Conservation (phyloP, 208 protist species). For the Acanthamoeba royreba region DNA sequence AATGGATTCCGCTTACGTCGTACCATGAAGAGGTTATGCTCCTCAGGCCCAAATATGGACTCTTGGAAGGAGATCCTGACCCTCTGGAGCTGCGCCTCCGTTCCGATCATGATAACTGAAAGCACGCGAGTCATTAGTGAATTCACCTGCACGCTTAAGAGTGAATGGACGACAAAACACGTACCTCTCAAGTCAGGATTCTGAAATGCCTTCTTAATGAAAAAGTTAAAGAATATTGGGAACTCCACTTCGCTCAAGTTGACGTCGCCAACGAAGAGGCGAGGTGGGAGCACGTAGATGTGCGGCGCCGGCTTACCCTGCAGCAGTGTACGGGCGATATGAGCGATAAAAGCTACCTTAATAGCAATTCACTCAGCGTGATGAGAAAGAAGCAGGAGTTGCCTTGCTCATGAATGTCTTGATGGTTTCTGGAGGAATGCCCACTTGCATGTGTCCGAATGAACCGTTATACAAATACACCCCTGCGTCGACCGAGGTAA, state of each 20-base stretch:
- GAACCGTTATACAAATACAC: not conserved
- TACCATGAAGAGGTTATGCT: conserved; percentile 47
- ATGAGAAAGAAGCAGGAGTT: not conserved
- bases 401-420: conserved; percentile 62
- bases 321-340: too few relatives aligned
- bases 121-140: too few relatives aligned
- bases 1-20: too few relatives aligned
- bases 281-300: conserved; percentile 60
- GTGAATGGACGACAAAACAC: too few relatives aligned
- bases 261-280: conserved; percentile 45
- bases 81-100: conserved; percentile 33
- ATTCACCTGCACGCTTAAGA: too few relatives aligned
- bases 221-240: conserved; percentile 69
- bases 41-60: conserved; percentile 59
- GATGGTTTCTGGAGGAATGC: conserved; percentile 76
- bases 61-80: conserved; percentile 56
- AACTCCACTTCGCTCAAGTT: conserved; percentile 66
- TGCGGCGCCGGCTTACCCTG: conserved; percentile 36
- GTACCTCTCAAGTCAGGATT: not conserved
- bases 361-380: too few relatives aligned
- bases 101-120: conserved; percentile 50
- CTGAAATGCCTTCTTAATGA: conserved; percentile 59
- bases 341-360: too few relatives aligned
- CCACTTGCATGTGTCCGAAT: conserved; percentile 67
- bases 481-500: not conserved